A percentile compares a stretch with the other conserved stretches of the same genome.
Evolutionary conservation across 306 rosid species (phyloP).

Genomic region (Acacia melanoxylon): DNA sequence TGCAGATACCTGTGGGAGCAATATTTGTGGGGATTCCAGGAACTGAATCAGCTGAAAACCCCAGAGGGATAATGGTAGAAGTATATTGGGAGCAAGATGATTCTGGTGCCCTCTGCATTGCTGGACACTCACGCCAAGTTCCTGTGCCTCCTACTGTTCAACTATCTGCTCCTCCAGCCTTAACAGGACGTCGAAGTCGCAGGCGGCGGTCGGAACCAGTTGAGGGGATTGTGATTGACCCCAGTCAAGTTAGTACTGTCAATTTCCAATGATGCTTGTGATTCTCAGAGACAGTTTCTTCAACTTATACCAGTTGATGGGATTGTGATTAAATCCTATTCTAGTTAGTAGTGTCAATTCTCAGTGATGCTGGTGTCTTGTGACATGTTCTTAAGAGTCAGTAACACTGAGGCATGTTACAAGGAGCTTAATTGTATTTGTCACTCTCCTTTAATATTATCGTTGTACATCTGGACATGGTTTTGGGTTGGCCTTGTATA

Average conservation of each 20-base stretch:
- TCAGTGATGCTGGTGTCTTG: constrained; percentile 21
- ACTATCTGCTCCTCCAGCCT: constrained; percentile 32
- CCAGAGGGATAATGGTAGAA: constrained; percentile 78
- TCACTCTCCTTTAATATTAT: neutral
- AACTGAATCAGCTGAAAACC: constrained; percentile 59
- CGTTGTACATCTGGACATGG: neutral
- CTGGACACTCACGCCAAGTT: constrained; percentile 61
- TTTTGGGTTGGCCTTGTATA: neutral
- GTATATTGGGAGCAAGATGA: constrained; percentile 90
- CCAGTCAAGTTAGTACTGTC: constrained; percentile 42
- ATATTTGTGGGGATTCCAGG: constrained; percentile 81
- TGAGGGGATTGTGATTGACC: constrained; percentile 58
- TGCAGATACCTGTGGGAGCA: constrained; percentile 78
- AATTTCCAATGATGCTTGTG: constrained; percentile 28
- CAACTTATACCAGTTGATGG: constrained; percentile 32
- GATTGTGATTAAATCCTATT: constrained; percentile 51
- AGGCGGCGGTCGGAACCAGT: constrained; percentile 37
- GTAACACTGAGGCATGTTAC: neutral
- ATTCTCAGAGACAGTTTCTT: neutral
- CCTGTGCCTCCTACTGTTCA: constrained; percentile 47
- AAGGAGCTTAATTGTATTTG: neutral
- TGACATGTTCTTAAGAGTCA: neutral
- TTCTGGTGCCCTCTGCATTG: constrained; percentile 63
- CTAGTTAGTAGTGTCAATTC: constrained; percentile 33
- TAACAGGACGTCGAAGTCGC: constrained; percentile 24